Conservation (phyloP, 768 basidiomycete genomes). For the Rhizopogon roseolus region DNA sequence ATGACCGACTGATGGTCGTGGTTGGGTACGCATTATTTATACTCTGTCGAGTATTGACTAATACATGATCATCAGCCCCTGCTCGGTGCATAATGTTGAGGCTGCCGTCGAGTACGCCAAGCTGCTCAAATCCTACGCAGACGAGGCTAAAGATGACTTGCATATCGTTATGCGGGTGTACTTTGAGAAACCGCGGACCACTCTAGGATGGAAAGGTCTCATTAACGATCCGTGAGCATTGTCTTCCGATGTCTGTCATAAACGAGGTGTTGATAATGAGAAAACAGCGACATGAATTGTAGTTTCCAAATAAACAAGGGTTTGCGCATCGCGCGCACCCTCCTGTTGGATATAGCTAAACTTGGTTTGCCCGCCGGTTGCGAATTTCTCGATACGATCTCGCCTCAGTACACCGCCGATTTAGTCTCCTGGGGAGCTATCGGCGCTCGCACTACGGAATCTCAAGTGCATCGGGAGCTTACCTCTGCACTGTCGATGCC, state of each 20-base stretch:
- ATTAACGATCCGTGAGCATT: slow-evolving; percentile 81
- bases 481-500: slow-evolving; percentile 88
- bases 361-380: slow-evolving; percentile 93
- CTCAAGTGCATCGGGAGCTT: slow-evolving; percentile 89
- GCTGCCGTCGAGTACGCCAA: slow-evolving; percentile 86
- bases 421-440: slow-evolving; percentile 95
- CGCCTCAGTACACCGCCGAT: slow-evolving; percentile 91
- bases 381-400: slow-evolving; percentile 84
- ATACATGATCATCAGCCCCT: slow-evolving; percentile 52
- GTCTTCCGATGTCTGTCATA: neutral
- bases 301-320: slow-evolving; percentile 97
- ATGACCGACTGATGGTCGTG: slow-evolving; percentile 90
- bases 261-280: neutral
- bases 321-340: slow-evolving; percentile 77
- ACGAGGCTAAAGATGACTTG: slow-evolving; percentile 76
- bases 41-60: slow-evolving; percentile 1
- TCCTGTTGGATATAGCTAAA: slow-evolving; percentile 86
- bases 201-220: slow-evolving; percentile 98
- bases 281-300: slow-evolving; percentile 67
- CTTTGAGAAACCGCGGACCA: slow-evolving; percentile 95
- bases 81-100: slow-evolving; percentile 89
- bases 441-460: slow-evolving; percentile 89
- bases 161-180: slow-evolving; percentile 98
- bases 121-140: slow-evolving; percentile 74
- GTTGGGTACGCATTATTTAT: slow-evolving; percentile 56